Evolutionary conservation across 2,329 filamentous ascomycete genomes (phyloP).

Genomic region (Fusarium sambucinum): DNA sequence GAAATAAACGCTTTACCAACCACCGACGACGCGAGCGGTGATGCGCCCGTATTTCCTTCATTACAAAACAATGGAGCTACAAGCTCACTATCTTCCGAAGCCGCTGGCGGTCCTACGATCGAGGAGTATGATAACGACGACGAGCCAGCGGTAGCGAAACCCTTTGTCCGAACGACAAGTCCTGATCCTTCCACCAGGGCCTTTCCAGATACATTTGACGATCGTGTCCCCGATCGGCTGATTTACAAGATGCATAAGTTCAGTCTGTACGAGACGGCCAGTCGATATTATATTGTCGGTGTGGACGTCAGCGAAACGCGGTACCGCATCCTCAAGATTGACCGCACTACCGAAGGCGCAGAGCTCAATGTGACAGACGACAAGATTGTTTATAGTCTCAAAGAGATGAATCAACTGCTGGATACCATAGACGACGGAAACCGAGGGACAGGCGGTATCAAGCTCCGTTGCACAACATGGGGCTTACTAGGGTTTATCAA

Average conservation of each 20-base stretch:
- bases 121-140: slow-evolving; percentile 68
- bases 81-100: slow-evolving; percentile 46
- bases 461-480: slow-evolving; percentile 91
- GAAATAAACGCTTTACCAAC: slow-evolving; percentile 33
- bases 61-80: slow-evolving; percentile 54
- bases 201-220: slow-evolving; percentile 50
- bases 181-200: slow-evolving; percentile 57
- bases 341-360: slow-evolving; percentile 81
- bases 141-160: slow-evolving; percentile 68
- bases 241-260: slow-evolving; percentile 90
- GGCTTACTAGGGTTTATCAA: slow-evolving; percentile 94
- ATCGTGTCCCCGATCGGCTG: slow-evolving; percentile 53
- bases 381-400: slow-evolving; percentile 91
- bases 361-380: slow-evolving; percentile 91
- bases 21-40: slow-evolving; percentile 33
- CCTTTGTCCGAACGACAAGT: slow-evolving; percentile 68
- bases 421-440: slow-evolving; percentile 97
- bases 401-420: slow-evolving; percentile 92
- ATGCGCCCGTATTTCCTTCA: slow-evolving; percentile 52
- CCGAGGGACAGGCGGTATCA: slow-evolving; percentile 88
- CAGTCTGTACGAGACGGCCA: slow-evolving; percentile 95
- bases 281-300: slow-evolving; percentile 93
- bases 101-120: slow-evolving; percentile 38
- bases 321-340: slow-evolving; percentile 94
- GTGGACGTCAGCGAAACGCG: slow-evolving; percentile 89